Evolutionary conservation across 805 yeast species (phyloP), one percentile per base, ranked within the genome.

Genomic region (Candida taoyuanica): DNA sequence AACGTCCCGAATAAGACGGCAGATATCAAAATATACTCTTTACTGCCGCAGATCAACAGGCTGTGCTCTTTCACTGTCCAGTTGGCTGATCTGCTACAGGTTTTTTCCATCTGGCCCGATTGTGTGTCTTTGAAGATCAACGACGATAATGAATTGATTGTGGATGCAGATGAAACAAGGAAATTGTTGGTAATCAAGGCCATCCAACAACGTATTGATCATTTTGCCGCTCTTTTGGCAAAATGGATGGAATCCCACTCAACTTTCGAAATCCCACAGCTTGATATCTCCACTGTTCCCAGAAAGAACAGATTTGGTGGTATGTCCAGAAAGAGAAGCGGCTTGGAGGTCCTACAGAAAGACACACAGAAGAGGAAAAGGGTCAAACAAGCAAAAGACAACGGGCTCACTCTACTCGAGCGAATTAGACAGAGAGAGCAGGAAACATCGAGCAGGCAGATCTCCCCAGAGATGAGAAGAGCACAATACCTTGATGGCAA

Each of bases 371-470:
- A 33, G 27, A 34, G 23, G 29, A 34, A 26, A 20, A 27, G 19
- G 9, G 17, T 20, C 8, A 15, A 24, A 12, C 33, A 26, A n/a
- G 17, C 8, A 3, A 42, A 40, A 1, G 24, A 33, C 7, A 35
- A 33, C 7, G 50, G 49, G 8, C 31, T 60, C 8, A 52, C 67
- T 1, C 46, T 71, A 5, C 42, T 70, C 11, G 70, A 71, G 30
- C 52, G 74, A 31, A 66, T 70, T 33, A 58, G 55, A 36, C 39
- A 50, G 30, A 68, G 63, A 46, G 73, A 71, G 39, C 47, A 50
- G 16, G 47, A 41, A 13, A 52, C 37, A 14, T 32, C 44, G 6
- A 40, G 37, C 2, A 42, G 43, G 14, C 28, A 36, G 5, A 17
- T 45, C 0, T 27, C 52, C 4, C 62, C 63, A 3, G 56, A 59